These are phyloP conservation scores for Malania oleifera DNA, from an alignment of 164 flowering plant genomes.

Conservation along the genomic window DNA sequence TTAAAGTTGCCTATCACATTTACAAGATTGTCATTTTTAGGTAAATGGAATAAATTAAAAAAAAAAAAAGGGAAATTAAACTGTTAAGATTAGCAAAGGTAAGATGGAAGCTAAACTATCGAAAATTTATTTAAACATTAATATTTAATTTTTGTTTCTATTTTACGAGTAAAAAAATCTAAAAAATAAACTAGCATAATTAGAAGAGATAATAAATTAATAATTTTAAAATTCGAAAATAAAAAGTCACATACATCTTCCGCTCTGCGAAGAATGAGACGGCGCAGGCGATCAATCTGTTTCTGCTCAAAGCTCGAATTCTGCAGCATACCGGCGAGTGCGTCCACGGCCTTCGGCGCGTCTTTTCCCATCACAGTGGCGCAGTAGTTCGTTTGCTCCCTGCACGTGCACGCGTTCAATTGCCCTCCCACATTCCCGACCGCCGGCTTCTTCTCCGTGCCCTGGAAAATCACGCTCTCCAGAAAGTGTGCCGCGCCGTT, in stretches of 20 bases:
- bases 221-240: too few relatives aligned
- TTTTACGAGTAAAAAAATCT: too few relatives aligned
- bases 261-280: conserved; percentile 44
- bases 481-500: conserved; percentile 53
- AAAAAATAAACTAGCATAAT: too few relatives aligned
- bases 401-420: conserved; percentile 45
- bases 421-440: conserved; percentile 60
- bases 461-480: conserved; percentile 53
- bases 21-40: too few relatives aligned
- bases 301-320: conserved; percentile 35
- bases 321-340: conserved; percentile 45
- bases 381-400: conserved; percentile 53
- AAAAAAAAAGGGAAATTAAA: too few relatives aligned
- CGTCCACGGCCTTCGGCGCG: conserved; percentile 32
- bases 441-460: conserved; percentile 39
- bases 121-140: too few relatives aligned
- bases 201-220: too few relatives aligned
- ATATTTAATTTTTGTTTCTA: too few relatives aligned
- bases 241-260: conserved; percentile 39
- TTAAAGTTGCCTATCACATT: too few relatives aligned
- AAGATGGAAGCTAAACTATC: too few relatives aligned
- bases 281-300: conserved; percentile 32
- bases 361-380: conserved; percentile 37
- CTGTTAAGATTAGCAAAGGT: too few relatives aligned
- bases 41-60: too few relatives aligned